Evolutionary conservation across 2,329 filamentous ascomycete species (phyloP).

Genomic region (Aspergillus viridinutans): DNA sequence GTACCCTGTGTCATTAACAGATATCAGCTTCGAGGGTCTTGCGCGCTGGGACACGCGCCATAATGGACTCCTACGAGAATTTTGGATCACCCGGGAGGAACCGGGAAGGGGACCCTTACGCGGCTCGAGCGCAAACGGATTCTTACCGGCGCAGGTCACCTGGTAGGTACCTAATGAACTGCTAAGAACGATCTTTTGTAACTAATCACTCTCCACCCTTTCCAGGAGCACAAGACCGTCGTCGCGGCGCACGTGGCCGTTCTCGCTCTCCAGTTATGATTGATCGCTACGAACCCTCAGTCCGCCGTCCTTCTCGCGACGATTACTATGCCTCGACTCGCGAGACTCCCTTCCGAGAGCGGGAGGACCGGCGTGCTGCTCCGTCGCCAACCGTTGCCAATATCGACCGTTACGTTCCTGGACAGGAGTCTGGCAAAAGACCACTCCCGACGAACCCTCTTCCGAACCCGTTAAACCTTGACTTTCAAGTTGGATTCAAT

Average conservation of each 20-base stretch:
- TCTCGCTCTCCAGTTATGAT: conserved; percentile 60
- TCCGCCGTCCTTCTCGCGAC: conserved; percentile 50
- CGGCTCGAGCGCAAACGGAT: conserved; percentile 32
- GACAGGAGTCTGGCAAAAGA: conserved; percentile 54
- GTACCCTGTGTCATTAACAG: neutral
- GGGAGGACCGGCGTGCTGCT: conserved; percentile 55
- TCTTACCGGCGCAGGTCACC: conserved; percentile 45
- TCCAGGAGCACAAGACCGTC: conserved; percentile 39
- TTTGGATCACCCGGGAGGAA: conserved; percentile 43
- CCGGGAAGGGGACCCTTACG: conserved; percentile 39
- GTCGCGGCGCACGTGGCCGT: conserved; percentile 43
- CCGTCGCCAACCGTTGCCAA: conserved; percentile 55
- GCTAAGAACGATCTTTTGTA: neutral
- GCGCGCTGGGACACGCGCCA: neutral
- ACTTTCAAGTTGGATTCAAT: conserved; percentile 64
- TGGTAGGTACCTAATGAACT: conserved; percentile 30
- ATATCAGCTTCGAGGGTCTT: neutral
- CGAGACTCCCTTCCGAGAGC: conserved; percentile 45
- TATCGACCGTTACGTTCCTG: conserved; percentile 64
- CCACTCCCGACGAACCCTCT: conserved; percentile 54
- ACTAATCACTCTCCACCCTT: neutral
- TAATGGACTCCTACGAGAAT: conserved; percentile 47
- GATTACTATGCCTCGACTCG: conserved; percentile 51
- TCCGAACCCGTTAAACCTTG: conserved; percentile 58
- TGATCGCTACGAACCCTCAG: conserved; percentile 61